Base-by-base conservation (phyloP, 352 stramenopile genomes). In the Globisporangium megalacanthum region DNA sequence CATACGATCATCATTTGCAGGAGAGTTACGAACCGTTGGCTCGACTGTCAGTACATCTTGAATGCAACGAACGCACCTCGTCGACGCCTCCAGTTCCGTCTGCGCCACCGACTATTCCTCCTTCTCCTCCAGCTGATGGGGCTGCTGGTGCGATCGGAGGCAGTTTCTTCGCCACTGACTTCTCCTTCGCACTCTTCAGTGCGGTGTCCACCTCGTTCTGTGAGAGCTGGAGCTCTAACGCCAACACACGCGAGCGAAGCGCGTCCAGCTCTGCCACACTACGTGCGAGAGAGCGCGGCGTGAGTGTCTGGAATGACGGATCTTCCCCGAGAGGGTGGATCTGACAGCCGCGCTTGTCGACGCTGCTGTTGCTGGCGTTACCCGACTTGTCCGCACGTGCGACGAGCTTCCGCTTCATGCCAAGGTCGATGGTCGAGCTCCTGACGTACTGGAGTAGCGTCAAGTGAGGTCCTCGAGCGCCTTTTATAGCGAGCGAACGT, bases 291-390 rank as follows among this genome's bases (percentile, higher is more conserved):
- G 73, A 75, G 3, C 77, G 69, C 5, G 75, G 77, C 14, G 73
- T 88, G 17, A 89, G 73, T 29, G 64, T 70, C 42, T 72, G 62
- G 29, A 84, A 48, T 10, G 53, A 62, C 6, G 73, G 73, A 25
- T 85, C 66, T 13, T 81, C 61, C 19, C 75, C 67, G 4, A 89
- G 66, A 53, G 73, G 73, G n/a, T 71, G 61, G 54, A 89, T 80
- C 62, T 82, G 72, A 11, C 22, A 50, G 15, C 54, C 41, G 22
- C 65, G 22, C 52, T 52, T 68, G 6, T 46, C 52, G 6, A 3
- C 56, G 33, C 35, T 25, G 50, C 39, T 49, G 25, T n/a, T n/a
- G n/a, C n/a, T n/a, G n/a, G 54, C 39, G 61, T 63, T 56, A 59
- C 62, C 62, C 53, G 52, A 63, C 58, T 65, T 52, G 51, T 67